Base-by-base conservation (phyloP, 1,284 basidiomycete species). In the Sanguinoderma infundibulare region DNA sequence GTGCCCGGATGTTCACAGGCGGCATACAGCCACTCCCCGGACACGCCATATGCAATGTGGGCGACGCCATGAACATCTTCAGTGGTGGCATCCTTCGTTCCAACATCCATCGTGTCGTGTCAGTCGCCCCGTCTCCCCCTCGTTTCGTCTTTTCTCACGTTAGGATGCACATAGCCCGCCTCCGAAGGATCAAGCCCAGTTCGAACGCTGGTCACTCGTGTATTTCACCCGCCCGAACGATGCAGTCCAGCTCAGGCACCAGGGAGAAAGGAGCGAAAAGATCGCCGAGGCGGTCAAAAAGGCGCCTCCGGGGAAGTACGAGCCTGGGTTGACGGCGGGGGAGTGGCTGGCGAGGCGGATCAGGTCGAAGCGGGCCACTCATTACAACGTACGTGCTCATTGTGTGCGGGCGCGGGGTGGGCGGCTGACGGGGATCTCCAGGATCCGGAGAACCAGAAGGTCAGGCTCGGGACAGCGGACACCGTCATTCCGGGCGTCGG, bases 141-240 rank as follows among this genome's bases (percentile, higher is more conserved):
- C 30, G 1, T 22, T n/a, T 22, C 15, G 17, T 24, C 5, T 6
- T 2, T 4, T 10, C 34, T n/a, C 22, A 36, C 5, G 4, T 6
- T 42, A 15, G 15, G 2, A 22, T 39, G 35, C 15, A 49, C 20
- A 26, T 22, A 74, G 77, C 59, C 60, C 75, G 47, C 64, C 75
- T 54, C 65, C 75, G 36, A 47, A 67, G 32, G 71, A 67, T 12
- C 78, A 79, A 63, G 70, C 67, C 8, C 53, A 64, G 15, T 66
- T 69, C 26, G 69, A 67, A 20, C 74, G 77, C 28, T 76, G 73
- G 68, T 76, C 75, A 7, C 66, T 78, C 7, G 77, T 77, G 1
- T 78, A 70, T 69, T 79, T 79, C 67, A 70, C 69, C 0, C 70
- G 78, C 12, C 77, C 78, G 4, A 73, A 74, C 57, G 62, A 76